These are phyloP conservation scores for Pyrenophora graminea DNA, from an alignment of 2,329 filamentous ascomycete genomes.

Conservation along the genomic window DNA sequence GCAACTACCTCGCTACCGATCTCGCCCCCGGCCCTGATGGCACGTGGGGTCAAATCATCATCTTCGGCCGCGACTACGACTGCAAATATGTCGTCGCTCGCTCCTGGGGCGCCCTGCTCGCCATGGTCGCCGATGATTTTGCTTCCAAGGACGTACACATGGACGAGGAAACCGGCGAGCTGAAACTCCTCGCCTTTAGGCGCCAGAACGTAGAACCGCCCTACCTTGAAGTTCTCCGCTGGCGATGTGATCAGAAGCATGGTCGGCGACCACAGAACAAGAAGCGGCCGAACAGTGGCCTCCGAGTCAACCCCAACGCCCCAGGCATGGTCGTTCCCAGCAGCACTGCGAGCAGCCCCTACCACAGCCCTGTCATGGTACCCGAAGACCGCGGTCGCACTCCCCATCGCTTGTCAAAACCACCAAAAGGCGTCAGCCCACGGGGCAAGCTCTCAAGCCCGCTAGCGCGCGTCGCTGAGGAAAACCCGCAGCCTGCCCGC, in stretches of 20 bases:
- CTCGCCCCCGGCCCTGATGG: slow-evolving; percentile 87
- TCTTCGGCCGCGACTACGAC: slow-evolving; percentile 97
- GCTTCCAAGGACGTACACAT: slow-evolving; percentile 90
- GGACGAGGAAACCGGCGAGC: slow-evolving; percentile 87
- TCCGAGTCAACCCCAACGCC: slow-evolving; percentile 60
- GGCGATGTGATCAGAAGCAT: slow-evolving; percentile 94
- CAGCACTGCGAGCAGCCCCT: slow-evolving; percentile 60
- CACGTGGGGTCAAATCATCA: slow-evolving; percentile 93
- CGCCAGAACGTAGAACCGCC: slow-evolving; percentile 84
- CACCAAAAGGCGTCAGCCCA: slow-evolving; percentile 64
- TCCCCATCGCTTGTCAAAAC: slow-evolving; percentile 67
- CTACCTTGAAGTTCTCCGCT: slow-evolving; percentile 93
- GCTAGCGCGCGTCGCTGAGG: slow-evolving; percentile 75
- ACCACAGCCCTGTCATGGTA: slow-evolving; percentile 66
- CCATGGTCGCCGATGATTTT: slow-evolving; percentile 86
- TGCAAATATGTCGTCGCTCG: slow-evolving; percentile 96
- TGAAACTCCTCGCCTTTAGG: slow-evolving; percentile 86
- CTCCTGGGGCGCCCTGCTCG: slow-evolving; percentile 88
- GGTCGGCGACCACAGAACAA: slow-evolving; percentile 62
- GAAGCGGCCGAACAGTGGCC: slow-evolving; percentile 52
- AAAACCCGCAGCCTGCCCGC: slow-evolving; percentile 51
- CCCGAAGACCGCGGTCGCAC: slow-evolving; percentile 67
- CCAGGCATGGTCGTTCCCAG: slow-evolving; percentile 49
- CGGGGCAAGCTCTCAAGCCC: slow-evolving; percentile 71
- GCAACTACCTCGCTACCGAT: slow-evolving; percentile 95